These are phyloP conservation scores for Pseudohyphozyma bogoriensis DNA, from an alignment of 768 basidiomycete genomes.

Conservation along the genomic window DNA sequence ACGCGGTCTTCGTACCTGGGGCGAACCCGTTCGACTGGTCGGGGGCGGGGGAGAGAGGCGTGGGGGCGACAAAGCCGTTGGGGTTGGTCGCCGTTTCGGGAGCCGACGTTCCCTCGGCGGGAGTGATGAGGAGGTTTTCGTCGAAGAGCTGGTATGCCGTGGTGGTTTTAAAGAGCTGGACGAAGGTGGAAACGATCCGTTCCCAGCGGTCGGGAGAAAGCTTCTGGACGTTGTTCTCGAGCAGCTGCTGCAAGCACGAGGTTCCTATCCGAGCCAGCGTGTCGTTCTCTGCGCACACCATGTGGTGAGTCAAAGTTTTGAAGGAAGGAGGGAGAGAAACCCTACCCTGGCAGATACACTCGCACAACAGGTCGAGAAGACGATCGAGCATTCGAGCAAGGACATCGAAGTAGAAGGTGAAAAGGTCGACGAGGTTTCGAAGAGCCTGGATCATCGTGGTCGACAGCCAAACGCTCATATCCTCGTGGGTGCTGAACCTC, in stretches of 20 bases:
- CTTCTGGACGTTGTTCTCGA: conserved; percentile 85
- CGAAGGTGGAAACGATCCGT: conserved; percentile 78
- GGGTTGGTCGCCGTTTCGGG: conserved; percentile 26
- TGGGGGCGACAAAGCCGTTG: conserved; percentile 39
- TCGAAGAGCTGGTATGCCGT: conserved; percentile 97
- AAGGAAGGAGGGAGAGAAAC: background rate
- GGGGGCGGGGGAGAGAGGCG: conserved; percentile 69
- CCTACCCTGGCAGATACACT: conserved; percentile 97
- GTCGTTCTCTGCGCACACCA: conserved; percentile 66
- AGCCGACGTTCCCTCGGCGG: conserved; percentile 50
- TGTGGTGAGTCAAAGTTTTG: background rate
- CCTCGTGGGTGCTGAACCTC: conserved; percentile 89
- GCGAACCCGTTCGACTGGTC: conserved; percentile 41
- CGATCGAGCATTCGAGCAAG: conserved; percentile 84
- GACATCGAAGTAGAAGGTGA: conserved; percentile 87
- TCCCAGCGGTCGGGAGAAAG: conserved; percentile 81
- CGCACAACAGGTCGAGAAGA: conserved; percentile 80
- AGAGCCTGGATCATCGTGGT: conserved; percentile 98
- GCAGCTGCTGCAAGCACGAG: conserved; percentile 87
- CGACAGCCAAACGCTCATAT: conserved; percentile 98
- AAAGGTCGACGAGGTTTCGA: conserved; percentile 86
- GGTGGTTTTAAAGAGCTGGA: conserved; percentile 92
- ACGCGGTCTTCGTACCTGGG: background rate
- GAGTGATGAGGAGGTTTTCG: conserved; percentile 60
- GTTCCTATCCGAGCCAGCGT: conserved; percentile 95